A percentile compares a stretch with the other conserved stretches of the same genome.
These are phyloP conservation scores for Eutrema yunnanense DNA, from an alignment of 345 rosid genomes.

Conservation along the genomic window DNA sequence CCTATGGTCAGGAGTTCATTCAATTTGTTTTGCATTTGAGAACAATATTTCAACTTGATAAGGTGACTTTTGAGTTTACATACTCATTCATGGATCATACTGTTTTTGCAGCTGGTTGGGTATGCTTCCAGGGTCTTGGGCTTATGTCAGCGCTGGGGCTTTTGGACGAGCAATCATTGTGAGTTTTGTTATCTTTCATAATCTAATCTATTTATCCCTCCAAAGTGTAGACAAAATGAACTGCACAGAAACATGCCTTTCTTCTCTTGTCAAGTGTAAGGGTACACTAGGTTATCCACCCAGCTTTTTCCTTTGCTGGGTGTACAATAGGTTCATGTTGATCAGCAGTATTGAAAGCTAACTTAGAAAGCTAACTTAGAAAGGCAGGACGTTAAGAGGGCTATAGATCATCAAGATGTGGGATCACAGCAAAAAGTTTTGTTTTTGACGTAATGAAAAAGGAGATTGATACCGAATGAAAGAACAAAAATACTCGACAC, in stretches of 20 bases:
- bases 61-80: background rate
- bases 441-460: background rate
- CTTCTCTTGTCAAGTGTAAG: slow-evolving; percentile 2
- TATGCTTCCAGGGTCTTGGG: slow-evolving; percentile 99
- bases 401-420: background rate
- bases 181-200: slow-evolving; percentile 26
- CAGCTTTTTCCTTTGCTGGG: background rate
- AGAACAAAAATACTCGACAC: background rate
- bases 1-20: background rate
- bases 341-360: background rate
- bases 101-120: slow-evolving; percentile 81
- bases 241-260: background rate
- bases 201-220: background rate
- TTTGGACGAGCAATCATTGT: slow-evolving; percentile 92
- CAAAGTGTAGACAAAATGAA: background rate
- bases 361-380: too few species aligned
- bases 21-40: background rate
- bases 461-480: background rate
- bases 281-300: slow-evolving; percentile 6
- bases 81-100: background rate
- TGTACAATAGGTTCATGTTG: background rate
- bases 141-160: slow-evolving; percentile 97
- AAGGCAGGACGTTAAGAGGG: background rate
- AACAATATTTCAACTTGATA: background rate
- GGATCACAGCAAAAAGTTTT: background rate